Base-by-base conservation (phyloP, 73 alveolate species). In the Paramecium pentaurelia region DNA sequence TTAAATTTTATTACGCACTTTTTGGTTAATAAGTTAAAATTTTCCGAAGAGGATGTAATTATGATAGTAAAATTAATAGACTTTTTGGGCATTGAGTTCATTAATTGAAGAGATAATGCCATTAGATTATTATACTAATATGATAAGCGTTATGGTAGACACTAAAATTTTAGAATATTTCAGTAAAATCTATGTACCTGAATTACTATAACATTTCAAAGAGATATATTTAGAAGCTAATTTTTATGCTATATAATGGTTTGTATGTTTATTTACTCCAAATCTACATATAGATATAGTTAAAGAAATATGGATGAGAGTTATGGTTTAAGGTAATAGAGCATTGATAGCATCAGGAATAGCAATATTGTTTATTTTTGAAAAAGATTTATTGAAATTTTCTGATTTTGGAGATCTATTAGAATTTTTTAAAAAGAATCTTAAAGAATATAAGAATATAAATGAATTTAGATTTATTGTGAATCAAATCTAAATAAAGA, bases 131-230 rank as follows among this genome's bases (percentile, higher is more conserved):
- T 96, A 95, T 84, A 77, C 98, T 2, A 95, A 91, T 45, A 95
- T 96, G 96, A 80, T 95, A 8, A 97, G 98, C 20, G 96, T 95
- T 27, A 77, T 96, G 34, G 93, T 95, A 30, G 97, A 96, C 60
- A 75, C 93, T 8, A 85, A 88, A 73, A 85, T 92, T 6, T 93
- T 95, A 60, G 88, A 77, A n/a, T 44, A 86, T 14, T 30, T 86
- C n/a, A 64, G 93, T 58, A 47, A 92, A 28, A 85, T 75, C 14
- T 42, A 75, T 32, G 68, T 86, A 5, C 94, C 95, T 11, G 58
- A 94, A n/a, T 68, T 95, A 44, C 38, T 47, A 37, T 68, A 71
- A 30, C 96, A 95, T 58, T 84, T 95, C 27, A 38, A 60, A 20
- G 49, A 92, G n/a, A 44, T 95, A 5, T 88, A 94, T 12, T 93